A percentile compares a stretch with the other conserved stretches of the same genome.
phyloP scores from a whole-genome alignment of 140 eudicot genomes.

The Artemisia princeps region DNA sequence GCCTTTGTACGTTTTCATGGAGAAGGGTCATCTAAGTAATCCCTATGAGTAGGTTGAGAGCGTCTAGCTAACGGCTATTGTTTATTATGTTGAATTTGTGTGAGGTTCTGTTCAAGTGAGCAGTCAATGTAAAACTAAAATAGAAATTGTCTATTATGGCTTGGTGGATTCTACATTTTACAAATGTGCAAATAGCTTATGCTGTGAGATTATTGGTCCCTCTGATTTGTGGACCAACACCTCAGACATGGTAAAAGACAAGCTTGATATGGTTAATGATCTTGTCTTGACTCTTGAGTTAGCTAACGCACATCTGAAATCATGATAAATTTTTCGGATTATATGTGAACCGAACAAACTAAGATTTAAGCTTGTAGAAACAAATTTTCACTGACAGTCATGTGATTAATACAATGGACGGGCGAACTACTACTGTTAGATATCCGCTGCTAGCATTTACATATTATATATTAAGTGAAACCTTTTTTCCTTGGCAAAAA shows the following conservation, averaged over 20 bases:
- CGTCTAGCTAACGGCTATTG: not conserved
- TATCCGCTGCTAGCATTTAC: slow-evolving; percentile 6
- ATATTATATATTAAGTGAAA: not conserved
- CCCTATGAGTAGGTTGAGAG: slow-evolving; percentile 10
- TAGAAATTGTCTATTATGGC: slow-evolving; percentile 4
- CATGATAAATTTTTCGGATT: slow-evolving; percentile 3
- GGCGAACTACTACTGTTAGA: not conserved
- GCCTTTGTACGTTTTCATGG: not conserved
- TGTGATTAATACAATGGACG: not conserved
- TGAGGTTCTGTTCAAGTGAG: slow-evolving; percentile 8
- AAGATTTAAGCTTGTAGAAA: slow-evolving; percentile 14
- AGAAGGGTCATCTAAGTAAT: slow-evolving; percentile 2
- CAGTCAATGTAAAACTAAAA: slow-evolving; percentile 11
- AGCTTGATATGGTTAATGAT: slow-evolving; percentile 3
- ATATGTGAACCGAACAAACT: not conserved
- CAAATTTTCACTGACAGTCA: slow-evolving; percentile 5
- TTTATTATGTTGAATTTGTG: slow-evolving; percentile 1
- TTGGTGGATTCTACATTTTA: not conserved
- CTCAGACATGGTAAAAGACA: not conserved
- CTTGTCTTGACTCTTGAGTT: not conserved
- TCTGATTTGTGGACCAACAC: slow-evolving; percentile 15
- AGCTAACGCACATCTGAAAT: slow-evolving; percentile 7
- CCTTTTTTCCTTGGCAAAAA: not conserved
- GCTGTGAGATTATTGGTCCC: slow-evolving; percentile 1
- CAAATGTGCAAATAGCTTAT: slow-evolving; percentile 12